These are phyloP conservation scores for Chloroidium sp. DNA, from an alignment of 163 green algal genomes.

Conservation along the genomic window DNA sequence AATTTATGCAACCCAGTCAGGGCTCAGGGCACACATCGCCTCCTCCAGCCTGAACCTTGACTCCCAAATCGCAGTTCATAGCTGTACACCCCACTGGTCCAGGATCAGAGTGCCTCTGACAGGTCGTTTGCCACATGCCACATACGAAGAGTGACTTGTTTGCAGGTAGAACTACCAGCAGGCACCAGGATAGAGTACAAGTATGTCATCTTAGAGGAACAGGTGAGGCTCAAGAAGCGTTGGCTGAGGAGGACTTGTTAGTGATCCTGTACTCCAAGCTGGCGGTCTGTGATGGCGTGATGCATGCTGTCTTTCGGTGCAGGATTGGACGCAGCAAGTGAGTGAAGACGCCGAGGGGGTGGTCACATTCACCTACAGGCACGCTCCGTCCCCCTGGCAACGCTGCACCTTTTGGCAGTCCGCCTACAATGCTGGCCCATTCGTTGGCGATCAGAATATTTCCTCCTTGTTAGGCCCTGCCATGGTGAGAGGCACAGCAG, in stretches of 20 bases:
- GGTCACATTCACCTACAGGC: constrained; percentile 66
- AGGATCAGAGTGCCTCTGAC: too few species aligned
- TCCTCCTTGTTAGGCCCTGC: constrained; percentile 56
- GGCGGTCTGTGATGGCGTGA: background rate
- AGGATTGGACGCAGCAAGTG: constrained; percentile 83
- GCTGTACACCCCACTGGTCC: too few species aligned
- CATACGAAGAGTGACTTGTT: background rate
- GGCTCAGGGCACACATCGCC: too few species aligned
- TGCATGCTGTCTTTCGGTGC: constrained; percentile 1
- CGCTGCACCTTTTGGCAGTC: too few species aligned
- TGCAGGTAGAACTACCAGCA: constrained; percentile 69
- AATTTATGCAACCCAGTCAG: too few species aligned
- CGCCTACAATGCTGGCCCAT: too few species aligned
- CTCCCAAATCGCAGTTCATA: background rate
- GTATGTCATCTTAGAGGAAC: constrained; percentile 92
- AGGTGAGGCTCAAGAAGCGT: constrained; percentile 34
- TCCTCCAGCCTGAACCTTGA: background rate
- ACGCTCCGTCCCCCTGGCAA: too few species aligned
- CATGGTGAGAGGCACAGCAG: constrained; percentile 72
- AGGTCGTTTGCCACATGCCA: too few species aligned
- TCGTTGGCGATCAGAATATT: too few species aligned
- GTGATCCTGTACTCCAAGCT: background rate
- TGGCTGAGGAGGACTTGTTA: too few species aligned
- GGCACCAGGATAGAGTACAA: constrained; percentile 85
- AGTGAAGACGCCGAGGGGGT: constrained; percentile 74